Conservation (phyloP, 2,329 filamentous ascomycete genomes). For the Fusarium sp. region DNA sequence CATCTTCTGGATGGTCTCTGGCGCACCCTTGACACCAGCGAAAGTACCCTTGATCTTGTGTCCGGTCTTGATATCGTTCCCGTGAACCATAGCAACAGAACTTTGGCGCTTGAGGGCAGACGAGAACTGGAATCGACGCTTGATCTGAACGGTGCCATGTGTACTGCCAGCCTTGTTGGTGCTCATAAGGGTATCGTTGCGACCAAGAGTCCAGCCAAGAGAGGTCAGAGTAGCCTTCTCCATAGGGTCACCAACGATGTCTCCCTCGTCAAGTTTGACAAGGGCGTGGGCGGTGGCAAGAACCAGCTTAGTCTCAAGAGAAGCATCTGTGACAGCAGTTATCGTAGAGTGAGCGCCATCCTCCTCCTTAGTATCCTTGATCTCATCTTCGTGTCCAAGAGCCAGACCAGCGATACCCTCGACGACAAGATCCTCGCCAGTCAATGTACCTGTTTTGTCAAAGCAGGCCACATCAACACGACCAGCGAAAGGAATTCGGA, state of each 20-base stretch:
- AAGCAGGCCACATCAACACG: constrained; percentile 97
- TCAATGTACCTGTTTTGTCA: constrained; percentile 97
- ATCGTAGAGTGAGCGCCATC: constrained; percentile 87
- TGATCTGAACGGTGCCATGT: constrained; percentile 85
- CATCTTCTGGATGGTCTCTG: constrained; percentile 96
- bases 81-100: constrained; percentile 84
- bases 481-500: constrained; percentile 95
- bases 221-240: constrained; percentile 93
- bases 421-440: constrained; percentile 94
- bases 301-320: constrained; percentile 87
- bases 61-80: constrained; percentile 74
- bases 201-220: constrained; percentile 91
- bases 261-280: constrained; percentile 95
- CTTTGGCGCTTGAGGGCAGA: constrained; percentile 96
- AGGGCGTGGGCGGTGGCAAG: constrained; percentile 94
- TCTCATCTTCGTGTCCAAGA: constrained; percentile 69
- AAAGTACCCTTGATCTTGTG: constrained; percentile 86
- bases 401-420: constrained; percentile 93
- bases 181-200: constrained; percentile 82
- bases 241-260: constrained; percentile 98
- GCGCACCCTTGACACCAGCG: constrained; percentile 94
- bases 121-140: constrained; percentile 97
- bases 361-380: constrained; percentile 70
- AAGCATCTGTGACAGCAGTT: constrained; percentile 72
- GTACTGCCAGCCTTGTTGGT: constrained; percentile 51